Conservation (phyloP, 1,284 basidiomycete species). For the Ganoderma lucidum region DNA sequence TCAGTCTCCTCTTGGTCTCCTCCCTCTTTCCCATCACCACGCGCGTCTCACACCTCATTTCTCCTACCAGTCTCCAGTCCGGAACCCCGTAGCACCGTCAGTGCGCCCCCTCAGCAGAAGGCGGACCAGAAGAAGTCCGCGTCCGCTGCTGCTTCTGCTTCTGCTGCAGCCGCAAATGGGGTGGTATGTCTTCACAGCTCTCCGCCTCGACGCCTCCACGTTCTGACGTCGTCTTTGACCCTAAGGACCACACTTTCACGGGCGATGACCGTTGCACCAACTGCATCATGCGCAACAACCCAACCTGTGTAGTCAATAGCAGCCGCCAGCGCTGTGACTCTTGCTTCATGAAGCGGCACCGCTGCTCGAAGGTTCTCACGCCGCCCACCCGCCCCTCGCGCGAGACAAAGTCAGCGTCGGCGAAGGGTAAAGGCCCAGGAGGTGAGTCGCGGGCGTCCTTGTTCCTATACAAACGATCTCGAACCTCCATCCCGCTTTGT, state of each 20-base stretch:
- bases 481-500: constrained; percentile 2
- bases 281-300: constrained; percentile 31
- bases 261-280: constrained; percentile 33
- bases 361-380: constrained; percentile 35
- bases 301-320: constrained; percentile 32
- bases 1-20: constrained; percentile 25
- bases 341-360: constrained; percentile 33
- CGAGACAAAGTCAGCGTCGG: constrained; percentile 29
- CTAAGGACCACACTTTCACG: constrained; percentile 28
- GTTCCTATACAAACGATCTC: neutral
- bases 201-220: neutral
- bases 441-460: constrained; percentile 7
- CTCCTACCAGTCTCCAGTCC: constrained; percentile 29
- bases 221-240: neutral
- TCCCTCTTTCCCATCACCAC: constrained; percentile 27
- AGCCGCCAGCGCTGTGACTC: constrained; percentile 35
- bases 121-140: constrained; percentile 29
- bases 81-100: constrained; percentile 32
- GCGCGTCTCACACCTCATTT: constrained; percentile 22
- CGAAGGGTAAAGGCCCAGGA: constrained; percentile 31
- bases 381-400: constrained; percentile 31
- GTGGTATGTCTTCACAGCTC: constrained; percentile 25
- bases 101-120: constrained; percentile 28
- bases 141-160: constrained; percentile 16
- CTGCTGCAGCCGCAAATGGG: constrained; percentile 18